Conservation (phyloP, 2,329 filamentous ascomycete genomes). For the Stromatinia cepivora region DNA sequence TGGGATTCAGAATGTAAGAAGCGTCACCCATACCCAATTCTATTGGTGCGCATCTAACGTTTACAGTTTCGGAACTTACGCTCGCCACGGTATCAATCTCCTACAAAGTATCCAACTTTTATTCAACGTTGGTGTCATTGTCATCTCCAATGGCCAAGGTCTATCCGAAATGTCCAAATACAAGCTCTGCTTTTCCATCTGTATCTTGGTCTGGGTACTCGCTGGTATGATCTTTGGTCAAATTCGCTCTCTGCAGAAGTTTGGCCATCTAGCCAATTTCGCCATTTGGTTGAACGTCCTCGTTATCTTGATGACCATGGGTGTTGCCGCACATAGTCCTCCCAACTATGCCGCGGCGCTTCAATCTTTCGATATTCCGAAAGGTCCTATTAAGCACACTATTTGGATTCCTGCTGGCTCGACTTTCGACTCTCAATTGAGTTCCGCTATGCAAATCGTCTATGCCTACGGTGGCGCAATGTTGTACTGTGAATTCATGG, state of each 20-base stretch:
- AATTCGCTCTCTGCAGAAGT: constrained; percentile 55
- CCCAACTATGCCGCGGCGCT: constrained; percentile 48
- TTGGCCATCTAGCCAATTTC: constrained; percentile 56
- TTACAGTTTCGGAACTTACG: constrained; percentile 43
- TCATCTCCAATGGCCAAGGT: constrained; percentile 53
- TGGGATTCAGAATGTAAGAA: constrained; percentile 46
- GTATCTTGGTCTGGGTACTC: constrained; percentile 51
- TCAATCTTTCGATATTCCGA: constrained; percentile 32
- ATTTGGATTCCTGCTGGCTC: constrained; percentile 45
- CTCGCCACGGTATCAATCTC: constrained; percentile 51
- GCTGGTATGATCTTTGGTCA: constrained; percentile 55
- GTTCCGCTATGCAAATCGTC: constrained; percentile 53
- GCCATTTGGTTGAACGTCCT: constrained; percentile 59
- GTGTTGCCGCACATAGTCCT: constrained; percentile 48
- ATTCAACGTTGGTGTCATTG: constrained; percentile 53
- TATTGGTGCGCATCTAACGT: background rate
- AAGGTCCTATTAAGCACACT: constrained; percentile 41
- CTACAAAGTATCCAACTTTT: constrained; percentile 50
- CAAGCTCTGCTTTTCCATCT: constrained; percentile 54
- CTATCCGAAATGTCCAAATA: constrained; percentile 53
- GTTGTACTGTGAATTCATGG: constrained; percentile 57
- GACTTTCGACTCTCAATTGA: constrained; percentile 48
- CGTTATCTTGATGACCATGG: constrained; percentile 56
- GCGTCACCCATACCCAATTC: background rate
- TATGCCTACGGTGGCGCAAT: constrained; percentile 56